phyloP scores from a whole-genome alignment of 768 basidiomycete species.

The Termitomyces sp. region DNA sequence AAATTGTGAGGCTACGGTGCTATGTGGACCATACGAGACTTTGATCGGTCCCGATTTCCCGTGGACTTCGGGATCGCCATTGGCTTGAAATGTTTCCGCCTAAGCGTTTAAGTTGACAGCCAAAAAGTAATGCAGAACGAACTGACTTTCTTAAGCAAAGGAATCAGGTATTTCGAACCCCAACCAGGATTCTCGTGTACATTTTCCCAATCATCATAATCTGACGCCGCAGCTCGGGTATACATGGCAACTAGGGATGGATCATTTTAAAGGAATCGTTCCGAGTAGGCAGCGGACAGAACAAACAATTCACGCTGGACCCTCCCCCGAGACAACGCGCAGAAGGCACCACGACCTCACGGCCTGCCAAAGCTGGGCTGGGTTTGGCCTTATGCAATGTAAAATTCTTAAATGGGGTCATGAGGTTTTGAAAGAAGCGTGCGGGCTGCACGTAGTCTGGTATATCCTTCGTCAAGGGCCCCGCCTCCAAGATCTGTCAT shows the following conservation, averaged over 20 bases:
- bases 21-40: conserved; percentile 35
- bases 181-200: conserved; percentile 51
- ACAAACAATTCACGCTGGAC: conserved; percentile 53
- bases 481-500: conserved; percentile 48
- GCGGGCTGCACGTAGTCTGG: conserved; percentile 49
- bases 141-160: conserved; percentile 49
- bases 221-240: conserved; percentile 52
- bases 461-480: conserved; percentile 41
- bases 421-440: conserved; percentile 38
- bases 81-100: conserved; percentile 35
- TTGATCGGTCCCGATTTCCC: conserved; percentile 46
- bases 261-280: neutral
- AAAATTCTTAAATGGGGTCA: conserved; percentile 33
- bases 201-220: conserved; percentile 60
- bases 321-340: conserved; percentile 59
- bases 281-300: neutral
- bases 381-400: conserved; percentile 38
- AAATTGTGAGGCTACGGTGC: conserved; percentile 39
- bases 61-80: conserved; percentile 27
- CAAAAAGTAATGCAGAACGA: neutral
- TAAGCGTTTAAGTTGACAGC: conserved; percentile 8
- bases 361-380: conserved; percentile 35
- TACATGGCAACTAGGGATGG: conserved; percentile 41
- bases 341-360: conserved; percentile 33
- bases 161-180: conserved; percentile 52